Conservation (phyloP, 129 eudicot genomes). For the carrot (Daucus carota) region DH1_v3.0 NC_030386.2:5438001-5438500, state of each 20-base stretch:
- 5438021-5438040: not conserved
- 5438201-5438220: constrained; percentile 85
- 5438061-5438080: constrained; percentile 45
- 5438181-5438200: constrained; percentile 99
- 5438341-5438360: constrained; percentile 95
- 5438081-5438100: constrained; percentile 68
- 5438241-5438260: constrained; percentile 12
- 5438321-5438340: constrained; percentile 87
- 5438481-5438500: constrained; percentile 93
- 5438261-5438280: not conserved
- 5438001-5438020: not conserved
- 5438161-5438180: constrained; percentile 94
- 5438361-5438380: constrained; percentile 92
- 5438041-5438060: not conserved
- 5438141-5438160: constrained; percentile 87
- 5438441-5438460: constrained; percentile 92
- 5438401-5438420: constrained; percentile 87
- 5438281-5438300: not conserved
- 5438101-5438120: constrained; percentile 97
- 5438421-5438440: constrained; percentile 92
- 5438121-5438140: constrained; percentile 98
- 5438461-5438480: constrained; percentile 99
- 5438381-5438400: constrained; percentile 81
- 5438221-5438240: constrained; percentile 99
- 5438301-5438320: constrained; percentile 67